phyloP scores from a whole-genome alignment of 1,284 basidiomycete genomes.

The Boletus sp. region DNA sequence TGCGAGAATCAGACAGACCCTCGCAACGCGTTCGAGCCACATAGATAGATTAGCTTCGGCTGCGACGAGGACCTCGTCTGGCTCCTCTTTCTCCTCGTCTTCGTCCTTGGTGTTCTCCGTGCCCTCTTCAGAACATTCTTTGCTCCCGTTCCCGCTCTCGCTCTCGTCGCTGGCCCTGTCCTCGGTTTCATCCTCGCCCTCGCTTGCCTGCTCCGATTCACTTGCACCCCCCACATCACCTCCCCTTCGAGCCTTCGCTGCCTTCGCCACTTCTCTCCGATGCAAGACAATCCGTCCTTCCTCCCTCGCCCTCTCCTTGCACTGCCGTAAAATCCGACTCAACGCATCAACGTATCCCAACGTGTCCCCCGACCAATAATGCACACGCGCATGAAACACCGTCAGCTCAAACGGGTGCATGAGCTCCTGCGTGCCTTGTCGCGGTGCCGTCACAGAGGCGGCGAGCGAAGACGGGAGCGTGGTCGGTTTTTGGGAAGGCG shows the following conservation, averaged over 20 bases:
- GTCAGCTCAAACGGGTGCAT: constrained; percentile 77
- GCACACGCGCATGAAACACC: constrained; percentile 64
- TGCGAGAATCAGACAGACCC: constrained; percentile 66
- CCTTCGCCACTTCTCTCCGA: constrained; percentile 35
- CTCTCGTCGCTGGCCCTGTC: not conserved
- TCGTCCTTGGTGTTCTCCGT: not conserved
- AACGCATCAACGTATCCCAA: constrained; percentile 76
- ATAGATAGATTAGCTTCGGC: constrained; percentile 50
- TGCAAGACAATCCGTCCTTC: constrained; percentile 31
- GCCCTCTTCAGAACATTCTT: not conserved
- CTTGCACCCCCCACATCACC: not conserved
- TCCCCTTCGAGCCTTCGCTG: not conserved
- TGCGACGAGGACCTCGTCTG: constrained; percentile 19
- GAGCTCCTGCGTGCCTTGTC: constrained; percentile 40
- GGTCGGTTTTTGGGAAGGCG: constrained; percentile 22
- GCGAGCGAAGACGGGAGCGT: constrained; percentile 9
- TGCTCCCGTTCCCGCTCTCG: not conserved
- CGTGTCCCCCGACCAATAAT: constrained; percentile 72
- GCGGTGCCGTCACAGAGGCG: not conserved
- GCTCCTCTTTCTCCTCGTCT: constrained; percentile 1
- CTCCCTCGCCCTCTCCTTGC: constrained; percentile 56
- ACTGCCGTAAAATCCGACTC: constrained; percentile 72
- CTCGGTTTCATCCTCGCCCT: not conserved
- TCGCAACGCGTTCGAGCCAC: constrained; percentile 75
- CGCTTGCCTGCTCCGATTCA: not conserved